A percentile compares a stretch with the other conserved stretches of the same genome.
These are phyloP conservation scores for Cercospora sp. DNA, from an alignment of 2,329 filamentous ascomycete genomes.

Conservation along the genomic window DNA sequence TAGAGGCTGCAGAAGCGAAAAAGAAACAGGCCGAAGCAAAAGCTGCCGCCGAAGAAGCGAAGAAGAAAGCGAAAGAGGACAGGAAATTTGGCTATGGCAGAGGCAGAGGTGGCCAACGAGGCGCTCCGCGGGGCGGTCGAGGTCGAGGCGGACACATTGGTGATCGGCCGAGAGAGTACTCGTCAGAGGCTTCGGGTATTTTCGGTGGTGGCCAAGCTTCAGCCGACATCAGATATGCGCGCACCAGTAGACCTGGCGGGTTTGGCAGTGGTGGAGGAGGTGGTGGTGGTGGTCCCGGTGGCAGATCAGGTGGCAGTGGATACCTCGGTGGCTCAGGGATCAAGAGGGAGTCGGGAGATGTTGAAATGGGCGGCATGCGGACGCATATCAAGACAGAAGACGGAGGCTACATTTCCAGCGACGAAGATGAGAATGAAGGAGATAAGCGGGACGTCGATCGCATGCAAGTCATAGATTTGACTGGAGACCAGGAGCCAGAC, in stretches of 20 bases:
- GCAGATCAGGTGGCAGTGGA: conserved; percentile 27
- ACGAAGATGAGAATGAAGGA: conserved; percentile 52
- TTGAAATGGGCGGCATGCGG: conserved; percentile 27
- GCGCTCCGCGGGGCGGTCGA: conserved; percentile 31
- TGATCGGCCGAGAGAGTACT: conserved; percentile 31
- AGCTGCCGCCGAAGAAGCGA: conserved; percentile 37
- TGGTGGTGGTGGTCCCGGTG: conserved; percentile 14
- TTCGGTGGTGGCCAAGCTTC: conserved; percentile 42
- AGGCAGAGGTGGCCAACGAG: conserved; percentile 31
- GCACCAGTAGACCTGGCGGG: conserved; percentile 20
- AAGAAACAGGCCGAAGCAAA: conserved; percentile 43
- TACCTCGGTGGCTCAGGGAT: conserved; percentile 35
- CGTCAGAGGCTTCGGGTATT: conserved; percentile 43
- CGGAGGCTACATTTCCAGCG: conserved; percentile 50
- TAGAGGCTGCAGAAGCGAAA: conserved; percentile 44
- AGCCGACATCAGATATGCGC: conserved; percentile 20
- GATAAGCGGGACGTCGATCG: conserved; percentile 58
- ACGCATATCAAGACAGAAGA: conserved; percentile 36
- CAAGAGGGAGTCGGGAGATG: conserved; percentile 37
- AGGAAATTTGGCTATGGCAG: conserved; percentile 34
- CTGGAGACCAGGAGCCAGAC: conserved; percentile 44
- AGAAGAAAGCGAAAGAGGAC: conserved; percentile 31
- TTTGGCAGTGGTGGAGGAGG: conserved; percentile 19
- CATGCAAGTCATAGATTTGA: conserved; percentile 58
- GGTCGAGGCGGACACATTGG: conserved; percentile 49